Base-by-base conservation (phyloP, 2,329 filamentous ascomycete genomes). In the Colletotrichum navitas region DNA sequence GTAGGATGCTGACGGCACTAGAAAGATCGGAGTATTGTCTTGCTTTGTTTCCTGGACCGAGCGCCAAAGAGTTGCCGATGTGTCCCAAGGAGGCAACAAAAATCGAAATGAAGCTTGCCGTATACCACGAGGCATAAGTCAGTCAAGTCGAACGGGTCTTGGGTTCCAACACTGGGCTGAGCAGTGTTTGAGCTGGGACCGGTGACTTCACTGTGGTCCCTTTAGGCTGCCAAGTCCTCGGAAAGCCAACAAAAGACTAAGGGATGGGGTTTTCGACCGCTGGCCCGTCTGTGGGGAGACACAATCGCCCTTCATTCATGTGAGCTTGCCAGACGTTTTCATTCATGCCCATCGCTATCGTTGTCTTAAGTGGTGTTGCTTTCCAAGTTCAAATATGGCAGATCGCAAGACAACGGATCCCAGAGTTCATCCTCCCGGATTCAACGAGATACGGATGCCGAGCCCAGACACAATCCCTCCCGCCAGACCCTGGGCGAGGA, bases 1-100 rank as follows among this genome's bases (percentile, higher is more conserved):
- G 58, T 39, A 68, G 43, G 64, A 71, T 71, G 58, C 64, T 71
- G 68, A 71, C 68, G n/a, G 43, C 56, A 51, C 55, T 51, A 58
- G 43, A 36, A 32, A 36, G 24, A 59, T 5, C 63, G 58, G 65
- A 68, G 52, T 36, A 32, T 11, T 32, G 12, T 32, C 26, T 14
- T n/a, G n/a, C 5, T 8, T 24, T 63, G 29, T 63, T 58, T 47
- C 52, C 21, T 47, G 43, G 14, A 34, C 65, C 52, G 45, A 41
- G 52, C 26, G 26, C 26, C 45, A 47, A 63, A 29, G 47, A 18
- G 32, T 26, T 18, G 21, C 5, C 24, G 26, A n/a, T 24, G 7
- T 32, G 34, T n/a, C 36, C 29, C 5, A 24, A 21, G 24, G 34
- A 29, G 47, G 43, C 24, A 39, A 41, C 11, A 45, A 34, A 34